Base-by-base conservation (phyloP, 2,329 filamentous ascomycete species). In the Phaeoacremonium minimum region DNA sequence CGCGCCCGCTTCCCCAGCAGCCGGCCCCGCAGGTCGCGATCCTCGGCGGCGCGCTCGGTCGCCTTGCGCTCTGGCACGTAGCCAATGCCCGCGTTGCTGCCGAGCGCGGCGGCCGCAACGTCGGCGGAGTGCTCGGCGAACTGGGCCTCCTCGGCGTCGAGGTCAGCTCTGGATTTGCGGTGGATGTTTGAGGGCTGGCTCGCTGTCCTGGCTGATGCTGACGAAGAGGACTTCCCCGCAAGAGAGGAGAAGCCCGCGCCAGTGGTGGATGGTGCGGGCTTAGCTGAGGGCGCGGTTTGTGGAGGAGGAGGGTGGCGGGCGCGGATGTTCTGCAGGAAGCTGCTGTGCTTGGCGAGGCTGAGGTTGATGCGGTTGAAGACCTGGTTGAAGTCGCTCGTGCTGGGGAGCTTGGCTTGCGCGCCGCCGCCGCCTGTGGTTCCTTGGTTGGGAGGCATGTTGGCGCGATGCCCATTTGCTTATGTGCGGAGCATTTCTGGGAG, bases 361-460 rank as follows among this genome's bases (percentile, higher is more conserved):
- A 70, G 55, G 38, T 62, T 58, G 38, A 70, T 61, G 41, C 56
- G 56, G 57, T 71, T 71, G 41, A 61, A 52, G 33, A 66, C 46
- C 37, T 59, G 51, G 45, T 57, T 57, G 51, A 53, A 55, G 48
- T 66, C 52, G 37, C 58, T 46, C 16, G 61, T 60, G 32, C 59
- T 50, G 32, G 64, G 63, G 32, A 61, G 56, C 35, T 41, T 33
- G 38, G 29, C 19, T n/a, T 41, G 29, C 18, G 6, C 22, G 33
- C 15, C 29, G 34, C 22, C 2, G 22, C n/a, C n/a, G n/a, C n/a
- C n/a, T n/a, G n/a, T n/a, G n/a, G n/a, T n/a, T n/a, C n/a, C n/a
- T n/a, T n/a, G n/a, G n/a, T n/a, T n/a, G n/a, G n/a, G n/a, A n/a
- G n/a, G n/a, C n/a, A n/a, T n/a, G n/a, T n/a, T n/a, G n/a, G n/a